Evolutionary conservation across 106 monocot genomes (phyloP), one percentile per base, ranked within the genome.

Genomic region (Xerophyta viscosa): DNA sequence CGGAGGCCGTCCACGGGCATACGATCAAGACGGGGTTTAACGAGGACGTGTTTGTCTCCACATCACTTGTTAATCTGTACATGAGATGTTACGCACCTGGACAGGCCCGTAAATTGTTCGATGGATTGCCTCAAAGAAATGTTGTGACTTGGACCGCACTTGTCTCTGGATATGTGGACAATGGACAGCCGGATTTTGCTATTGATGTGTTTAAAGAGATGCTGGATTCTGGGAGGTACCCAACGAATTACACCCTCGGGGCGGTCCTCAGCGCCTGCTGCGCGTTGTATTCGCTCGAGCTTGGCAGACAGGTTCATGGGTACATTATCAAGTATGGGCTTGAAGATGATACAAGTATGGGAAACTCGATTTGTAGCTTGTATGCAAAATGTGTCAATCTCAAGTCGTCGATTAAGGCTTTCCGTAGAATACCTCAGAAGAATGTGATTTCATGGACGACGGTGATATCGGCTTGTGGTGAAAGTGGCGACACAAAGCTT

Each of bases 401-500:
- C 52, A 72, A 84, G 6, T 61, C 54, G 9, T 66, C 84, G 0
- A 24, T 73, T 39, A 88, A 72, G 57, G 83, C 64, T 20, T 94
- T 88, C 42, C n/a, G 44, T 6, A 66, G 59, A 23, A 77, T 84
- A 29, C 62, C 54, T 12, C 66, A 70, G 20, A 88, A 81, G 74
- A 88, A 94, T 69, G 88, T 88, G 43, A 80, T 88, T 18, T 84
- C 93, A 5, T 94, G 88, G 93, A 94, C 93, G 1, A 75, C 83
- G 1, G 41, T 84, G 31, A 78, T 94, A 46, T 81, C 93, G 9
- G 74, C 80, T 13, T 88, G 84, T 48, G 77, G 80, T 17, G 75
- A 88, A 33, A 84, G 74, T 44, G 83, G 77, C 3, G 48, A 72
- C 20, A 48, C 78, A 11, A 70, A 74, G 6, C 41, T 75, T 61